Evolutionary conservation across 208 protist species (phyloP).

Genomic region (Leishmania major): DNA sequence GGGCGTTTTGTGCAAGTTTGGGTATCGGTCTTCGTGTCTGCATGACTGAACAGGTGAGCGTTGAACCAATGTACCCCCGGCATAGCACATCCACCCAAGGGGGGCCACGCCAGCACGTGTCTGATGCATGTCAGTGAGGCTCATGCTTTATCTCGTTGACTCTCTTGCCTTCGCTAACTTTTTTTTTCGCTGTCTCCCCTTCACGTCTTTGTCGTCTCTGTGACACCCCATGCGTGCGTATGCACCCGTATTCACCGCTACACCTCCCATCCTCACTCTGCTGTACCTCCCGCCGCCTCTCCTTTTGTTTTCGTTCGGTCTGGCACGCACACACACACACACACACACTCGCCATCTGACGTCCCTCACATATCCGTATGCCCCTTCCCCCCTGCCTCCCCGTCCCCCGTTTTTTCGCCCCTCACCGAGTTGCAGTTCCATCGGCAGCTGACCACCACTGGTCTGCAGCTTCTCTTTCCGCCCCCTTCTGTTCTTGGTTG

Average conservation of each 20-base stretch:
- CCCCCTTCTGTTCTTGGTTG: background rate
- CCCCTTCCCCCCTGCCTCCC: background rate
- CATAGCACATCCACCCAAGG: background rate
- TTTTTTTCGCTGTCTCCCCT: background rate
- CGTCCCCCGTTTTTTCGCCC: background rate
- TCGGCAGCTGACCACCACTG: background rate
- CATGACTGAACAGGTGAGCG: background rate
- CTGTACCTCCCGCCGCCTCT: background rate
- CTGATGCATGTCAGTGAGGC: background rate
- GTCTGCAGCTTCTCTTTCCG: background rate
- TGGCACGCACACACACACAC: slow-evolving; percentile 3
- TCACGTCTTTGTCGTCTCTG: background rate
- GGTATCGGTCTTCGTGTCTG: background rate
- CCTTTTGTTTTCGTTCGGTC: background rate
- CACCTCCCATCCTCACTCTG: background rate
- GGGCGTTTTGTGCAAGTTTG: background rate
- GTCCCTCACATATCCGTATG: background rate
- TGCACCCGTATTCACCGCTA: background rate
- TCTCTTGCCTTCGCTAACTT: background rate
- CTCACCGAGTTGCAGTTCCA: background rate
- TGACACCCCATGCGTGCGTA: background rate
- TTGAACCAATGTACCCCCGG: background rate
- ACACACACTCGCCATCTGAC: background rate
- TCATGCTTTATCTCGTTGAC: background rate
- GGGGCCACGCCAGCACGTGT: background rate